These are phyloP conservation scores for Barnettozyma salicaria DNA, from an alignment of 805 yeast species.

Conservation along the genomic window DNA sequence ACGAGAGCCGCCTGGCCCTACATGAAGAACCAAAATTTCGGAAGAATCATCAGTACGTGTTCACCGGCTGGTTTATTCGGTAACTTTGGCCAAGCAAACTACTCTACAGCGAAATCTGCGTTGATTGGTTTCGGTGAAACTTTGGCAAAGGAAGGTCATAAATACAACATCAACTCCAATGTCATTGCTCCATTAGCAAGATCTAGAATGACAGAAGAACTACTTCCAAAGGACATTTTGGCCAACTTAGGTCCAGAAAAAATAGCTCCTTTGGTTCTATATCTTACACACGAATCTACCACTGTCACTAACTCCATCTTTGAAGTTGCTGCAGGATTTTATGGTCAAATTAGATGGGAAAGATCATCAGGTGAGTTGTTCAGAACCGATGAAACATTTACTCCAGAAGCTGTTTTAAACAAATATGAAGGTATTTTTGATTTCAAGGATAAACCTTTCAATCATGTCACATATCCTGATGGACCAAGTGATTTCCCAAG, in stretches of 20 bases:
- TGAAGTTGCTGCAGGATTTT: constrained; percentile 94
- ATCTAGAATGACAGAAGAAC: constrained; percentile 91
- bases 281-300: constrained; percentile 60
- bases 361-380: constrained; percentile 82
- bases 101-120: constrained; percentile 89
- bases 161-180: constrained; percentile 76
- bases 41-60: constrained; percentile 88
- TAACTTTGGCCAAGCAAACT: constrained; percentile 94
- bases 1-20: constrained; percentile 91
- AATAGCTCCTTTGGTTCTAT: constrained; percentile 86
- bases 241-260: constrained; percentile 79
- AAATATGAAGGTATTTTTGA: constrained; percentile 58
- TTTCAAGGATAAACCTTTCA: constrained; percentile 53
- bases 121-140: constrained; percentile 91
- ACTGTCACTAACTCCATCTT: constrained; percentile 68
- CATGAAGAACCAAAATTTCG: constrained; percentile 76
- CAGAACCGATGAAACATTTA: constrained; percentile 68
- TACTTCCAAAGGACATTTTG: constrained; percentile 80
- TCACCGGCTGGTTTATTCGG: constrained; percentile 98
- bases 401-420: constrained; percentile 78
- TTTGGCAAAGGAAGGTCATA: constrained; percentile 88
- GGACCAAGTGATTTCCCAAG: constrained; percentile 66
- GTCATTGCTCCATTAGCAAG: constrained; percentile 93
- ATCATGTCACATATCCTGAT: constrained; percentile 58
- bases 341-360: constrained; percentile 91